phyloP scores from a whole-genome alignment of 768 basidiomycete species.

The Rhodotorula taiwanensis region DNA sequence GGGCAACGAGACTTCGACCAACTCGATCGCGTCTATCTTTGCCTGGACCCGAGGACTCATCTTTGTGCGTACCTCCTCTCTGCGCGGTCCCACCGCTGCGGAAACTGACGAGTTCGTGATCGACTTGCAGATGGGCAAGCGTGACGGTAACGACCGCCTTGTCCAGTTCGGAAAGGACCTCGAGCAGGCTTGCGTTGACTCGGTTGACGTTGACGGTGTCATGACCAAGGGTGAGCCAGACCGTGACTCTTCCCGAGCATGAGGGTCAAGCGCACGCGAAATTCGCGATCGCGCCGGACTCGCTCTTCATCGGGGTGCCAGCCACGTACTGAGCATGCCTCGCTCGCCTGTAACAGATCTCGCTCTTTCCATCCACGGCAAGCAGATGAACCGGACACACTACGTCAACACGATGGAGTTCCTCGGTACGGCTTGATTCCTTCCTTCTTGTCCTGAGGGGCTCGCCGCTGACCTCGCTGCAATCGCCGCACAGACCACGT shows the following conservation, averaged over 20 bases:
- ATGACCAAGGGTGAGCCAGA: slow-evolving; percentile 38
- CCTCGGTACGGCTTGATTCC: neutral
- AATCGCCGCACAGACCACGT: slow-evolving; percentile 33
- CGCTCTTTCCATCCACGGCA: slow-evolving; percentile 87
- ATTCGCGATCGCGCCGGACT: neutral
- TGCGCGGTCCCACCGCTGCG: neutral
- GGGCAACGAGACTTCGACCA: slow-evolving; percentile 94
- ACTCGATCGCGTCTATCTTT: slow-evolving; percentile 97
- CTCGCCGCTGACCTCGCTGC: neutral
- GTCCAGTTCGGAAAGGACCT: slow-evolving; percentile 67
- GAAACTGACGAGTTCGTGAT: neutral
- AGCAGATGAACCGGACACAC: slow-evolving; percentile 46
- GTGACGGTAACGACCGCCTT: slow-evolving; percentile 73
- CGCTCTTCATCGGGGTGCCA: too few relatives aligned
- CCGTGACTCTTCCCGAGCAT: too few relatives aligned
- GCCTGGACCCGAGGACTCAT: slow-evolving; percentile 95
- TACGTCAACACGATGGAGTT: slow-evolving; percentile 1
- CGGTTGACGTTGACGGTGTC: slow-evolving; percentile 48
- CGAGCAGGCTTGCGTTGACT: slow-evolving; percentile 80
- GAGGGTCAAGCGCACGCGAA: neutral
- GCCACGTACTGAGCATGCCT: neutral
- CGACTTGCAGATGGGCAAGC: slow-evolving; percentile 74
- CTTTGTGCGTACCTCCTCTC: slow-evolving; percentile 20
- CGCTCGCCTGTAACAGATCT: slow-evolving; percentile 53
- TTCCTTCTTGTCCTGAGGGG: neutral